A percentile compares a stretch with the other conserved stretches of the same genome.
phyloP scores from a whole-genome alignment of 2,329 filamentous ascomycete species.

The Fusarium chlamydosporum region DNA sequence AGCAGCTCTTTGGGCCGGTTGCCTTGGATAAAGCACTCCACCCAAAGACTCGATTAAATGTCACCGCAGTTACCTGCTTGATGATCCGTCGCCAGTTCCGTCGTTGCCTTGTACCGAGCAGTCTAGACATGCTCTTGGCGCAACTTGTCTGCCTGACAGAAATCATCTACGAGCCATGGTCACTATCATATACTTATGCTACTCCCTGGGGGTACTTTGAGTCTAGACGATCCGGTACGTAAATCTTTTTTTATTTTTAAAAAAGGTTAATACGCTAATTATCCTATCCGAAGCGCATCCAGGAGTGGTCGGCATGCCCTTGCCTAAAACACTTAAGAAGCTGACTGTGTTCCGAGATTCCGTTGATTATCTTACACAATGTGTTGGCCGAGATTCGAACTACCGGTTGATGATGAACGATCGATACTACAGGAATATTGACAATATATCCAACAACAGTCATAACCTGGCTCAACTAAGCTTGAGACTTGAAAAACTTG shows the following conservation, averaged over 20 bases:
- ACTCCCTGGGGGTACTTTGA: neutral
- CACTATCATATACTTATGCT: neutral
- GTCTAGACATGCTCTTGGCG: neutral
- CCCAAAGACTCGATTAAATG: neutral
- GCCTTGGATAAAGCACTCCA: accelerated
- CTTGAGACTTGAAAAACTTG: neutral
- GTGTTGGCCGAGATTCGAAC: too few relatives aligned
- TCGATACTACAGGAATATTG: accelerated
- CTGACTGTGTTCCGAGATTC: conserved; percentile 6
- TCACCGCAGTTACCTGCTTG: conserved; percentile 5
- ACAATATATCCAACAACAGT: neutral
- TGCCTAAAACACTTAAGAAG: conserved; percentile 7
- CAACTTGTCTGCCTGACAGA: neutral
- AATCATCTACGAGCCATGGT: neutral
- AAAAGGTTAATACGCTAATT: too few relatives aligned
- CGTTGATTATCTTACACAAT: neutral
- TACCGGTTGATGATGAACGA: accelerated
- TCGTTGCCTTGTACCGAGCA: neutral
- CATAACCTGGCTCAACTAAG: neutral
- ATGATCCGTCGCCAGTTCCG: conserved; percentile 24
- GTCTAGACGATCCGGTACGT: too few relatives aligned
- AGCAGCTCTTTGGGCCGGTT: conserved; percentile 5
- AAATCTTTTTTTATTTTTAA: too few relatives aligned
- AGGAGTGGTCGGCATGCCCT: neutral
- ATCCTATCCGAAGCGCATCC: too few relatives aligned